Base-by-base conservation (phyloP, 257 asterid species). In the Leptodermis oblonga region DNA sequence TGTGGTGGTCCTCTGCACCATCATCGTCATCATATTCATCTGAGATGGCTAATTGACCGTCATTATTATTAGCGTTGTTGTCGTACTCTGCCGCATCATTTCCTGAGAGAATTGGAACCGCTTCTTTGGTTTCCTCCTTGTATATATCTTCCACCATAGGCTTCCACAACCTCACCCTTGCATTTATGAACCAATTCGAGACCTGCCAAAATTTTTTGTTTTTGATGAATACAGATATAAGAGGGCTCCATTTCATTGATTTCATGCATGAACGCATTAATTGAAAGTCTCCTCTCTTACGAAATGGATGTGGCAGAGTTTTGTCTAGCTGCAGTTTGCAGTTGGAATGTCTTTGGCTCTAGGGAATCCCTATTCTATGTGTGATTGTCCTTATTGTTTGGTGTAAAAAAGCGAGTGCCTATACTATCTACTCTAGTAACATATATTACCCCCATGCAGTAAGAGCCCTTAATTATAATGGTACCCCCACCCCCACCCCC, bases 121-220 rank as follows among this genome's bases (percentile, higher is more conserved):
- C 83, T 48, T 70, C 80, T 25, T 78, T 81, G 39, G 76, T 69
- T 65, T 90, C 96, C 5, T 86, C 86, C 18, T 90, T 86, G 85
- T 90, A 90, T 85, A 90, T 89, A 53, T 89, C 89, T 74, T 89
- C 96, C 60, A 89, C 92, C 96, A 89, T 89, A 11, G 96, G 96
- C 79, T 89, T 89, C 96, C 96, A 89, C 31, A 89, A 83, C 43
- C 96, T 85, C 78, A 90, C 97, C 89, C 97, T 85, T 70, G 97
- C 97, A 82, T 90, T 90, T 63, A 90, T 90, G 84, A 90, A 90
- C 97, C 97, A 91, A 70, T 91, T 91, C 20, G 97, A 87, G 23
- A 91, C 97, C 97, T 91, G 84, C 59, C 1, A 52, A 52, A 6
- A 0, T 22, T 52, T 46, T n/a, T 46, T 7, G 4, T 7, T 49